A percentile compares a stretch with the other conserved stretches of the same genome.
These are phyloP conservation scores for Chrysanthemum makinoi DNA, from an alignment of 129 eudicot genomes.

Conservation along the genomic window DNA sequence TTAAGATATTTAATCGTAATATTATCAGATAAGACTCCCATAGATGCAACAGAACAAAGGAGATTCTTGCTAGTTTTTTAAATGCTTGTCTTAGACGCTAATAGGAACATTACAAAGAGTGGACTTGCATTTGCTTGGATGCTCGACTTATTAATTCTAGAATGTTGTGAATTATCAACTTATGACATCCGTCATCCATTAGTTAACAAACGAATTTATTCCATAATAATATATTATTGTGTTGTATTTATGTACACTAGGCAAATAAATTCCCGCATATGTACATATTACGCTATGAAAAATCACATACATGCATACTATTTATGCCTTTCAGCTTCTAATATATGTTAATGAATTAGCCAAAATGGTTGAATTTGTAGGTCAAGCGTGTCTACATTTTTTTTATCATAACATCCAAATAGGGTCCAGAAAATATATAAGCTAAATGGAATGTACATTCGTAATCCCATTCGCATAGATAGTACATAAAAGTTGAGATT, in stretches of 20 bases:
- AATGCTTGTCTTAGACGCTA: constrained; percentile 35
- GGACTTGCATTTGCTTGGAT: constrained; percentile 10
- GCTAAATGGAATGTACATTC: not conserved
- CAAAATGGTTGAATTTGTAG: too few relatives aligned
- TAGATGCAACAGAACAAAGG: constrained; percentile 16
- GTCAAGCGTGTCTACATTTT: too few relatives aligned
- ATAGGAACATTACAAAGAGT: constrained; percentile 21
- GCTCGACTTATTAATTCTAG: not conserved
- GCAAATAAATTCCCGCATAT: constrained; percentile 8
- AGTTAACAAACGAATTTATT: constrained; percentile 28
- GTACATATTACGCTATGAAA: constrained; percentile 1
- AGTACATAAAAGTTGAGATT: not conserved
- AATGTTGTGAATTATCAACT: not conserved
- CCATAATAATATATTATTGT: constrained; percentile 11
- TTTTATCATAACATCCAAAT: not conserved
- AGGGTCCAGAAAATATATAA: not conserved
- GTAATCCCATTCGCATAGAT: too few relatives aligned
- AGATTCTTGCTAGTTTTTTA: constrained; percentile 3
- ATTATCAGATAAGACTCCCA: constrained; percentile 7
- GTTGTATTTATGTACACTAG: constrained; percentile 2
- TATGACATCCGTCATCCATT: not conserved
- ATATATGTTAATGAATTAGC: not conserved
- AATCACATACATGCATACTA: constrained; percentile 3
- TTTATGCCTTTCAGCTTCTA: not conserved
- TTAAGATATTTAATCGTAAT: not conserved